Conservation (phyloP, 495 filamentous ascomycete species). For the Podospora comata region DNA sequence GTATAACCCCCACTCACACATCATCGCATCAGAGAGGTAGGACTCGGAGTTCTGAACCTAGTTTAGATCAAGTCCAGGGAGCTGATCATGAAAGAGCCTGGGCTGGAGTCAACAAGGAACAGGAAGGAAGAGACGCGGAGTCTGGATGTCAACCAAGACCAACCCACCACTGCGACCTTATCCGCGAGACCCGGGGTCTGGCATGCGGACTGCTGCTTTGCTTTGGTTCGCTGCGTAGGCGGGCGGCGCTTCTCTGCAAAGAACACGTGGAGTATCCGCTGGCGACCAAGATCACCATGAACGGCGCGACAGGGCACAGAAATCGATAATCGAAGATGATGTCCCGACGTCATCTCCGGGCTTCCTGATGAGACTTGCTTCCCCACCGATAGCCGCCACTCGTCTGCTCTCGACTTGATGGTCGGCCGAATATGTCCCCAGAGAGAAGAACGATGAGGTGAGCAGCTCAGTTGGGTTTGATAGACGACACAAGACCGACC, state of each 20-base stretch:
- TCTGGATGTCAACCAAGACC: not conserved
- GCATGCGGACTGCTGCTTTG: not conserved
- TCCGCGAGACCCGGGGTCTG: not conserved
- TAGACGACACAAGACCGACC: not conserved
- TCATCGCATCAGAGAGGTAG: not conserved
- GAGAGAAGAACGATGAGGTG: not conserved
- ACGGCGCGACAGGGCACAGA: constrained; percentile 11
- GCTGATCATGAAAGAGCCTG: not conserved
- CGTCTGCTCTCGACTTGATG: constrained; percentile 1
- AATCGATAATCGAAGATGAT: not conserved
- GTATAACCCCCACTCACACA: not conserved
- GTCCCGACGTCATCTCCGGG: not conserved
- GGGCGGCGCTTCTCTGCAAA: not conserved
- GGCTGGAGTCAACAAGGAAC: not conserved
- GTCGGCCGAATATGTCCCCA: not conserved
- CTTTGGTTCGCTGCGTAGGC: not conserved
- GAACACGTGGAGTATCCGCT: constrained; percentile 16
- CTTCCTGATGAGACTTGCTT: constrained; percentile 3
- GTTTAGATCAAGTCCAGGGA: not conserved
- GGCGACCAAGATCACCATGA: constrained; percentile 6
- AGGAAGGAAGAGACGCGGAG: not conserved
- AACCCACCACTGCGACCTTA: not conserved
- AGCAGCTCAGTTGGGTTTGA: not conserved
- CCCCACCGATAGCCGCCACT: constrained; percentile 7
- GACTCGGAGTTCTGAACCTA: not conserved